phyloP scores from a whole-genome alignment of 169 alveolate species.

The Cryptosporidium ubiquitum region DNA sequence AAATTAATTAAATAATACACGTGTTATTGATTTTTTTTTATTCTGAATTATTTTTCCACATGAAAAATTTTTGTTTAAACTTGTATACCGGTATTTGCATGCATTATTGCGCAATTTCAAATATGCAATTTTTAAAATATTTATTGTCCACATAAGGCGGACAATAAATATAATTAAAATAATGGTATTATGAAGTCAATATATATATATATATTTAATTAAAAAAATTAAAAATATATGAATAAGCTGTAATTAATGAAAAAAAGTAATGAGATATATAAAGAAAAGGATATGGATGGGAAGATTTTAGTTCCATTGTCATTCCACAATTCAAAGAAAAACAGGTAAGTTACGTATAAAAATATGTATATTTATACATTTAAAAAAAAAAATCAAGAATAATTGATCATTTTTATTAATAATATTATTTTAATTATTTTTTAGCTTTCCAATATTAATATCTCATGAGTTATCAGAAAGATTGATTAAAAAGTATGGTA shows the following conservation, averaged over 20 bases:
- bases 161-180: not conserved
- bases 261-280: not conserved
- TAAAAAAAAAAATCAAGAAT: not conserved
- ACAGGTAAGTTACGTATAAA: constrained; percentile 63
- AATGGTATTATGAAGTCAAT: not conserved
- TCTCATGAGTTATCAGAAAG: constrained; percentile 4
- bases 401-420: too few species aligned
- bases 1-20: not conserved
- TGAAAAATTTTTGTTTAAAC: not conserved
- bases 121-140: not conserved
- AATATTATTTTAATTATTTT: too few species aligned
- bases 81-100: constrained; percentile 37
- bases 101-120: not conserved
- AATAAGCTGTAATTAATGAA: not conserved
- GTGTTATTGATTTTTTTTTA: not conserved
- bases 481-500: not conserved
- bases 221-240: not conserved
- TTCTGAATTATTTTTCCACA: not conserved
- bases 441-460: constrained; percentile 5
- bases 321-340: constrained; percentile 61
- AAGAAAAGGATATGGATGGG: not conserved
- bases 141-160: constrained; percentile 20
- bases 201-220: not conserved
- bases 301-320: constrained; percentile 39
- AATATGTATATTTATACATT: not conserved